These are phyloP conservation scores for Zasmidium cellare DNA, from an alignment of 2,329 filamentous ascomycete genomes.

Conservation along the genomic window DNA sequence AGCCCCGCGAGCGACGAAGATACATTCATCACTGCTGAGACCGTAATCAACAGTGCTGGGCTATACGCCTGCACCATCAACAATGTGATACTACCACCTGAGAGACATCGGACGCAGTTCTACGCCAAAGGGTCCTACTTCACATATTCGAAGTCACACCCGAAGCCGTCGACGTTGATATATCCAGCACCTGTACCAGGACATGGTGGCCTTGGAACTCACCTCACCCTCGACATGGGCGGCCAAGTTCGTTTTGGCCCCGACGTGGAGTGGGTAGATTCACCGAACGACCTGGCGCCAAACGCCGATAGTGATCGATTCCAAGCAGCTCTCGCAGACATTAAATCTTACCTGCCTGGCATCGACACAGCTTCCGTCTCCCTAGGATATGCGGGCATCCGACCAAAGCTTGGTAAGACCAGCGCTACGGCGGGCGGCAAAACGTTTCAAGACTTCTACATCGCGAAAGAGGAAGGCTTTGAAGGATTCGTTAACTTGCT, in stretches of 20 bases:
- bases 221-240: conserved; percentile 84
- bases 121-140: conserved; percentile 98
- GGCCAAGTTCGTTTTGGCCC: conserved; percentile 89
- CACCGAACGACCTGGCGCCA: conserved; percentile 62
- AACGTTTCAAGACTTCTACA: conserved; percentile 81
- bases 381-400: conserved; percentile 87
- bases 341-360: conserved; percentile 74
- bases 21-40: conserved; percentile 67
- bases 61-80: conserved; percentile 73
- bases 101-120: conserved; percentile 61
- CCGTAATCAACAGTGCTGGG: conserved; percentile 82
- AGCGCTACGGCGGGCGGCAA: conserved; percentile 62
- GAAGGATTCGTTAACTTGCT: conserved; percentile 84
- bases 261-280: conserved; percentile 88
- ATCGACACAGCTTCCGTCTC: conserved; percentile 66
- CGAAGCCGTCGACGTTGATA: conserved; percentile 70
- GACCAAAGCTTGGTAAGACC: conserved; percentile 74
- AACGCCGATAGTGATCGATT: conserved; percentile 65
- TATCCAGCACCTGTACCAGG: conserved; percentile 87
- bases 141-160: conserved; percentile 68
- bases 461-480: conserved; percentile 74
- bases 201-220: conserved; percentile 82
- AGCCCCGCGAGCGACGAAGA: conserved; percentile 40
- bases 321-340: conserved; percentile 68
- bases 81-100: conserved; percentile 72